Base-by-base conservation (phyloP, 2,329 filamentous ascomycete species). In the Aspergillus sergii region DNA sequence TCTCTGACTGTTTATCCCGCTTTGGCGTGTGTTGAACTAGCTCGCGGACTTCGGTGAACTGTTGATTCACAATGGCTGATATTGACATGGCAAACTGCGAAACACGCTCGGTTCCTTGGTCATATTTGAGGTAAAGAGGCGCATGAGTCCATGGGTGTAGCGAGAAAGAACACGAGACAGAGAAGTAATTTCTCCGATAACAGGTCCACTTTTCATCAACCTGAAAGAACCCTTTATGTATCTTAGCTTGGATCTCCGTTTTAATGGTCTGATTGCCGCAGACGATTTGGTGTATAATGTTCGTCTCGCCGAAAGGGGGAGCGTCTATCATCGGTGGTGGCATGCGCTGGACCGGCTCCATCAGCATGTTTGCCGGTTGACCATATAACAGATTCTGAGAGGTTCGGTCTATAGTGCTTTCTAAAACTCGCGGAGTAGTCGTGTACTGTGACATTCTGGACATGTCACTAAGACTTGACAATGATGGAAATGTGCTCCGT, bases 1-100 rank as follows among this genome's bases (percentile, higher is more conserved):
- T 87, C 55, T 91, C 90, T 1, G 92, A 93, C 0, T 93, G 92
- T 74, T 94, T 94, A 82, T 97, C 93, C 68, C 93, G 86, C 78
- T 97, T 97, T 0, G 93, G 92, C 0, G 93, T 96, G 75, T 97
- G 93, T 76, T 96, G 93, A 4, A 97, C 91, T 16, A 97, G 83
- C 67, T 95, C 92, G 64, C 96, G 93, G 57, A 82, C 84, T 76
- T 96, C 94, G 34, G 88, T 88, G 57, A 88, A 86, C 57, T 89
- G 88, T 56, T 90, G 90, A 59, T 94, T 90, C 2, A 95, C 91
- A 8, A 92, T 88, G 1, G 93, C 94, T 4, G 92, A 92, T 64
- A 97, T 92, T 59, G 87, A 89, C 85, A 97, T 93, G 51, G 91
- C 90, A 76, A 95, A 94, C 0, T 88, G 88, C 57, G 87, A 85